Conservation (phyloP, 2,329 filamentous ascomycete species). For the Diaporthe ampelina region DNA sequence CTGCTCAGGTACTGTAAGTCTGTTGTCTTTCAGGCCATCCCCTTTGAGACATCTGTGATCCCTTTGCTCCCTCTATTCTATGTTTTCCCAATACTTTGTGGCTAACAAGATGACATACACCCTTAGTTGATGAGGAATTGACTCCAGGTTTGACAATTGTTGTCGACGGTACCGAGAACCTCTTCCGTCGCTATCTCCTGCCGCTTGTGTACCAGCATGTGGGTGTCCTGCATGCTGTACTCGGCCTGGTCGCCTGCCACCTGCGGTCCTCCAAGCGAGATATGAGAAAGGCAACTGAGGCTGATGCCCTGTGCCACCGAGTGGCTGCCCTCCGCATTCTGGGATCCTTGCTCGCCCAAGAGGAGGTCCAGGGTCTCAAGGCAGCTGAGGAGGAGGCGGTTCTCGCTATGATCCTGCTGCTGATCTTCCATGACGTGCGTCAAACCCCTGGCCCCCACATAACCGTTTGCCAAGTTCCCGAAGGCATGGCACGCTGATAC, state of each 20-base stretch:
- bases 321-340: constrained; percentile 5
- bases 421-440: constrained; percentile 16
- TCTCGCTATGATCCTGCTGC: constrained; percentile 8
- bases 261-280: constrained; percentile 42
- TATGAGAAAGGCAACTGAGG: constrained; percentile 37
- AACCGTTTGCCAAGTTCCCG: neutral
- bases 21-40: neutral
- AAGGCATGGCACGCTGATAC: constrained; percentile 14
- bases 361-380: neutral
- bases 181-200: neutral
- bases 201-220: constrained; percentile 37
- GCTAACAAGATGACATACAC: neutral
- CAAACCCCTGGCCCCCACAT: constrained; percentile 29
- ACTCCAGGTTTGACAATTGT: neutral
- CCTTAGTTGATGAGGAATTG: neutral
- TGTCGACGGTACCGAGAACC: neutral
- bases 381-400: constrained; percentile 11
- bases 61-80: no score
- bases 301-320: constrained; percentile 41
- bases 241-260: constrained; percentile 48
- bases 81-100: neutral
- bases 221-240: constrained; percentile 47
- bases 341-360: neutral
- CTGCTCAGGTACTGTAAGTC: neutral
- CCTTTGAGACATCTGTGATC: neutral